These are phyloP conservation scores for Solanum chilense DNA, from an alignment of 257 asterid species.

Conservation along the genomic window DNA sequence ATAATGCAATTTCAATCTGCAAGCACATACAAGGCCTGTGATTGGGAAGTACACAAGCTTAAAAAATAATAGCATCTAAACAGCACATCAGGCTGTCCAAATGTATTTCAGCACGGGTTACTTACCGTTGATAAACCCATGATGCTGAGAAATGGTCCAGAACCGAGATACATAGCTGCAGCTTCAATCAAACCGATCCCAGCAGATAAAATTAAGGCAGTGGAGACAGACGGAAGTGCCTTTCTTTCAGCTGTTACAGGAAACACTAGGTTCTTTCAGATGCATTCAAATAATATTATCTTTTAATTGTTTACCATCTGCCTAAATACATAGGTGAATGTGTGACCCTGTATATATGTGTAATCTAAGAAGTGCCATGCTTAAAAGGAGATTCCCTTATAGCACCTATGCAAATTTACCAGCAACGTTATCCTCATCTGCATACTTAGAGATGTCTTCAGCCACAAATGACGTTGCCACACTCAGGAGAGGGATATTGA, in stretches of 20 bases:
- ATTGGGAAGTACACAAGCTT: background rate
- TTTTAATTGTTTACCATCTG: background rate
- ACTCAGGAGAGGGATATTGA: constrained; percentile 38
- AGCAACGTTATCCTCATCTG: constrained; percentile 4
- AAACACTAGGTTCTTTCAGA: background rate
- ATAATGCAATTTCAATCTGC: background rate
- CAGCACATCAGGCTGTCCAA: background rate
- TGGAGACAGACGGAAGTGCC: constrained; percentile 28
- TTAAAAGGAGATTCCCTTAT: background rate
- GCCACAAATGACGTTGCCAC: constrained; percentile 42
- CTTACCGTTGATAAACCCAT: constrained; percentile 33
- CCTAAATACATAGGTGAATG: background rate
- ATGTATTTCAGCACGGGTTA: background rate
- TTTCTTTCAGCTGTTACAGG: constrained; percentile 19
- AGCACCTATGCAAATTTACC: constrained; percentile 4
- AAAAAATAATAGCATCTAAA: background rate
- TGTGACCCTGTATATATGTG: background rate
- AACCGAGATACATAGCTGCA: constrained; percentile 29
- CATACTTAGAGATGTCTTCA: constrained; percentile 31
- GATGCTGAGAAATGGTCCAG: constrained; percentile 25
- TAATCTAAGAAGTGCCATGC: background rate
- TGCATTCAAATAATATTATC: background rate
- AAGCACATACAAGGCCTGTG: background rate
- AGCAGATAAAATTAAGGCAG: constrained; percentile 28
- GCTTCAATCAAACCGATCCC: constrained; percentile 33